phyloP scores from a whole-genome alignment of 2,329 filamentous ascomycete genomes.

The Botrytis galanthina region DNA sequence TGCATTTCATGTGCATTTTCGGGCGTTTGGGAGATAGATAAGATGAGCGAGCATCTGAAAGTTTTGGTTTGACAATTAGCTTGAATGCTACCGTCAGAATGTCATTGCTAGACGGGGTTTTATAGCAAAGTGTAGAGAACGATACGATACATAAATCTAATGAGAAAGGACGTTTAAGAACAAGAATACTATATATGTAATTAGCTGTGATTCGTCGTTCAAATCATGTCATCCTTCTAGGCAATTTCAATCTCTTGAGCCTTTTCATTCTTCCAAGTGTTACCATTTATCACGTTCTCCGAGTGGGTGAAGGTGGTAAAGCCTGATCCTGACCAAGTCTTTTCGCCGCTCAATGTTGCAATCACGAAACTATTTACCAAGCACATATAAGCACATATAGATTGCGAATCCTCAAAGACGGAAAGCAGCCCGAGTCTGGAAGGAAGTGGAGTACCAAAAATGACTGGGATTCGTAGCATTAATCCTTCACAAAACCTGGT shows the following conservation, averaged over 20 bases:
- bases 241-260: background rate
- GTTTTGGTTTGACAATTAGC: background rate
- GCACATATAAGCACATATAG: background rate
- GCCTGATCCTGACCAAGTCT: background rate
- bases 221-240: background rate
- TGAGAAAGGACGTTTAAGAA: background rate
- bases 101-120: background rate
- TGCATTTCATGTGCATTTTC: background rate
- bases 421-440: background rate
- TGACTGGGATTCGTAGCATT: background rate
- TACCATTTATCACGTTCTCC: background rate
- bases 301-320: background rate
- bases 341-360: background rate
- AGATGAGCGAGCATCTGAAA: background rate
- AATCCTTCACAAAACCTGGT: background rate
- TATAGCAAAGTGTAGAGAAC: background rate
- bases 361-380: background rate
- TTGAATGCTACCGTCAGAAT: background rate
- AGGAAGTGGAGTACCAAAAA: background rate
- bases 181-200: background rate
- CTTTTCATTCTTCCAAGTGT: background rate
- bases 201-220: background rate
- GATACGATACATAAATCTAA: background rate
- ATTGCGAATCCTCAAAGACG: background rate
- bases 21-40: background rate